Conservation (phyloP, 2,329 filamentous ascomycete species). For the Tolypocladium guangdongense region DNA sequence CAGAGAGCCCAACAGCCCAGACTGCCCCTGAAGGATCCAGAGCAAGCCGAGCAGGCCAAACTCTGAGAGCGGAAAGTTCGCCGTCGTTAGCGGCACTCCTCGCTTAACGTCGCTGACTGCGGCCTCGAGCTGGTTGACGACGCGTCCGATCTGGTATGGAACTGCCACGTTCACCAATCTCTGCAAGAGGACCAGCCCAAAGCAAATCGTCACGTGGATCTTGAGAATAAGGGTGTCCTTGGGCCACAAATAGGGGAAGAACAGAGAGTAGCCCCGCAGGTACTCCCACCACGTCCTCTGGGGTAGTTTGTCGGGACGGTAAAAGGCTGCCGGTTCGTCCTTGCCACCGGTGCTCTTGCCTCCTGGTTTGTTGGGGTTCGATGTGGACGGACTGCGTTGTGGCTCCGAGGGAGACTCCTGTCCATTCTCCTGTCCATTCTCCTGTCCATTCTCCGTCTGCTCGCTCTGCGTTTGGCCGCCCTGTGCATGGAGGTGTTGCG, state of each 20-base stretch:
- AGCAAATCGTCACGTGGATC: conserved; percentile 70
- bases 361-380: conserved; percentile 25
- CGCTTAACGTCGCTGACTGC: conserved; percentile 36
- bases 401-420: conserved; percentile 7
- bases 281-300: conserved; percentile 96
- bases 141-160: conserved; percentile 66
- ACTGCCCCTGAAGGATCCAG: conserved; percentile 81
- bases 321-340: conserved; percentile 69
- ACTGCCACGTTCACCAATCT: conserved; percentile 79
- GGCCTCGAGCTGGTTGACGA: conserved; percentile 61
- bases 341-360: conserved; percentile 21
- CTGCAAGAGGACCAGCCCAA: conserved; percentile 68
- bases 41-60: conserved; percentile 43
- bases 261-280: conserved; percentile 78
- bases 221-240: conserved; percentile 65
- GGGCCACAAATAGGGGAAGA: conserved; percentile 96
- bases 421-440: background rate
- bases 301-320: conserved; percentile 75
- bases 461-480: background rate
- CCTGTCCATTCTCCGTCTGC: background rate
- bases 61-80: conserved; percentile 23
- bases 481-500: conserved; percentile 14
- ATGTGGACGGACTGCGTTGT: conserved; percentile 24
- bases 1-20: conserved; percentile 73
- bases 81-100: conserved; percentile 20